Evolutionary conservation across 441 rosid genomes (phyloP), one percentile per base, ranked within the genome.

Genomic region (Adansonia madagascariensis): DNA sequence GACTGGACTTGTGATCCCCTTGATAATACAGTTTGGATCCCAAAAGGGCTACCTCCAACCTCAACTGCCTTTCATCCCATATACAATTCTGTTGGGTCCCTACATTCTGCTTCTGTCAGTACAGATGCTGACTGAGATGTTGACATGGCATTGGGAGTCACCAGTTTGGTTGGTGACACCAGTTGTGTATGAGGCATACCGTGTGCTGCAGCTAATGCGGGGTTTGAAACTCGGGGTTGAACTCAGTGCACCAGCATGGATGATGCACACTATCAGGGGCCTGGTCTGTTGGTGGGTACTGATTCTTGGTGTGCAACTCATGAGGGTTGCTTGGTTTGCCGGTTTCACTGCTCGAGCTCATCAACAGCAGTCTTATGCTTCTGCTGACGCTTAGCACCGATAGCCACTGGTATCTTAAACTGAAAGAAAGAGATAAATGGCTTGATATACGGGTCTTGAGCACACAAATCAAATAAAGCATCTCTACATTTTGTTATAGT

Each of bases 321-420:
- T 93, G 98, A 88, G 99, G 78, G 96, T 93, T 71, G 95, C 97
- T 87, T 95, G 98, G 99, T 93, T 91, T 80, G 95, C 98, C 73
- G 99, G 99, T 77, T 89, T 89, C 81, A 74, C 90, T 22, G 85
- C 90, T 74, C 80, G 81, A 74, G 74, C 82, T 66, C 80, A 14
- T 20, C 77, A 59, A 43, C 84, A 76, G 15, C 77, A 66, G 27
- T 75, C 83, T 63, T 57, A 77, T 74, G 74, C 75, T 64, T 35
- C 87, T 20, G 70, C 82, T 15, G 84, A 81, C 80, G 80, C 75
- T 77, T 79, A 72, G 52, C 60, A 8, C 2, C 47, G 11, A 44
- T 55, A 60, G 3, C 75, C 55, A 55, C 22, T 46, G 11, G 20
- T n/a, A 47, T 39, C 4, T 3, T 69, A 12, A 8, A 20, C 20